Evolutionary conservation across 305 asterid species (phyloP).

Genomic region (Fraxinus nigra): DNA sequence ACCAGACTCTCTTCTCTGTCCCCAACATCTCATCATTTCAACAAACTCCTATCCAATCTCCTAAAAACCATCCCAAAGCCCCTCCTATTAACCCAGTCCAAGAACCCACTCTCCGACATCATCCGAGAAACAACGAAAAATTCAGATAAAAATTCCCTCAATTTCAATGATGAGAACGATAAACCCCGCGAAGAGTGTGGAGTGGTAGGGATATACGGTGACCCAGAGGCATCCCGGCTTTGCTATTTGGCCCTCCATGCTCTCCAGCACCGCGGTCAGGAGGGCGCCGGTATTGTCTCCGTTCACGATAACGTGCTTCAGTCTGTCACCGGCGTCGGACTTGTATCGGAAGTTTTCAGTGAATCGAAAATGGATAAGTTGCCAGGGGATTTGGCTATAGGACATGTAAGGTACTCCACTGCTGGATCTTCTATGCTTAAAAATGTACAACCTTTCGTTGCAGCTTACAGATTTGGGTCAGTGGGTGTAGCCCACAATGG

Average conservation of each 20-base stretch:
- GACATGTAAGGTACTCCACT: conserved; percentile 87
- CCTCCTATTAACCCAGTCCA: conserved; percentile 32
- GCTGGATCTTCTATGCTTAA: conserved; percentile 95
- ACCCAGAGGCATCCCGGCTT: conserved; percentile 82
- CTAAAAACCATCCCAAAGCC: conserved; percentile 24
- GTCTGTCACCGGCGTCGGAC: conserved; percentile 75
- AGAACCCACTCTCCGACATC: conserved; percentile 49
- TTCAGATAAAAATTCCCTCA: conserved; percentile 1
- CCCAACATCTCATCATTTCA: conserved; percentile 32
- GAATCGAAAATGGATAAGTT: conserved; percentile 64
- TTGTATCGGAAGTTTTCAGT: conserved; percentile 75
- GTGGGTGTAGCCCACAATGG: conserved; percentile 88
- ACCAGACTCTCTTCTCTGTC: conserved; percentile 28
- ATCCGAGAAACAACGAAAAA: not conserved
- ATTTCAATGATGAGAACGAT: conserved; percentile 42
- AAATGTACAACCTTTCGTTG: conserved; percentile 93
- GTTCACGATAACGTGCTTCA: conserved; percentile 63
- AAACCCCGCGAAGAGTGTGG: conserved; percentile 92
- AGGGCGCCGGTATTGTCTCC: conserved; percentile 86
- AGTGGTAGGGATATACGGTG: conserved; percentile 83
- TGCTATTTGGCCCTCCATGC: conserved; percentile 82
- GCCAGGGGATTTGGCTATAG: conserved; percentile 79
- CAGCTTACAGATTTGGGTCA: conserved; percentile 74
- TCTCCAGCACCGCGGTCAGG: conserved; percentile 94
- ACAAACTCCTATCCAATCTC: conserved; percentile 15